Evolutionary conservation across 2,329 filamentous ascomycete genomes (phyloP), one percentile per base, ranked within the genome.

Genomic region (Apiospora saccharicola): DNA sequence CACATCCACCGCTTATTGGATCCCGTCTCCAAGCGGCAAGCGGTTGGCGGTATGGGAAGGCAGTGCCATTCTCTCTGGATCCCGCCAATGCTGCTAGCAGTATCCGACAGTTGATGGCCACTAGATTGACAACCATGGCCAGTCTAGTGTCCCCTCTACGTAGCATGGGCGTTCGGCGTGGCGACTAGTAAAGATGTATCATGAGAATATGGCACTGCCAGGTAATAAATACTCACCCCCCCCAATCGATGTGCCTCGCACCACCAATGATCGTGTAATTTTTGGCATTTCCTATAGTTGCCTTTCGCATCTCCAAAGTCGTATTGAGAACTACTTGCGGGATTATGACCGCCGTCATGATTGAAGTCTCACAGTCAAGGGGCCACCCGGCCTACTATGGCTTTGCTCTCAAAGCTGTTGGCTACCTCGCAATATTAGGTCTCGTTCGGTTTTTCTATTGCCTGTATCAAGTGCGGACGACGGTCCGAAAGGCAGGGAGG

Each of bases 381-480:
- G 75, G 71, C 67, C 37, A 49, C 7, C 44, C 67, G 44, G 69
- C 53, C 44, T 41, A 69, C 34, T 72, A 71, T 24, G 26, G 68
- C 22, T 26, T 74, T 14, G 61, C 71, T 37, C 37, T 41, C 14
- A 77, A 73, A 68, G 72, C 70, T 16, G n/a, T 74, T 10, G 73
- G 75, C 12, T 75, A 75, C 61, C 26, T 76, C 7, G 69, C 61
- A 24, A 19, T 75, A 10, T n/a, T 75, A 26, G 72, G 70, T 22
- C 24, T 80, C 12, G 73, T 61, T 7, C 67, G 73, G 10, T 81
- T 81, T 71, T 75, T 80, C 70, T 76, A 76, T 61, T 73, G 76
- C 49, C 74, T 81, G 8, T 78, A 78, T 68, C 76, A 77, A 67
- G 73, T 75, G 30, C 78, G 80, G 16, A 76, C 74, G 71, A 44